Base-by-base conservation (phyloP, 768 basidiomycete species). In the Serendipita sp. region DNA sequence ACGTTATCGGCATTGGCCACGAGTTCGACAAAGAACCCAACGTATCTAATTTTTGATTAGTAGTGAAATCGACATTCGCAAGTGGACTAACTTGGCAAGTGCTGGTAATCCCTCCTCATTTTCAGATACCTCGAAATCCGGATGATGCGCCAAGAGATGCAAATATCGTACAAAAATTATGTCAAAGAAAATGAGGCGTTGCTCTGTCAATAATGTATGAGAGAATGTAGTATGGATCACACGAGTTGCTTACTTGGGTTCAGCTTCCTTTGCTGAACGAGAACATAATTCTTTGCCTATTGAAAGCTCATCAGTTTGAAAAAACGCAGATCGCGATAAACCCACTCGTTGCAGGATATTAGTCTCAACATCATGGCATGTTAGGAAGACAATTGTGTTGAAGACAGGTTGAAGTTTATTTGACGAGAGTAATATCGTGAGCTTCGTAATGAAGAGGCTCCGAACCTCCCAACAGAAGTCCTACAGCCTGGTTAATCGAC, bases 401-500 rank as follows among this genome's bases (percentile, higher is more conserved):
- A 86, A 94, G 18, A 83, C 79, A 1, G 85, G 73, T 15, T 84
- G 79, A 2, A 93, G 75, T 73, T 86, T 85, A 41, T 83, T 80
- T 2, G 75, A 71, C 51, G 82, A 79, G n/a, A 93, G 73, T 30
- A 89, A 75, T 8, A 77, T 71, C 10, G 87, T 74, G 1, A 93
- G 76, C 73, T 96, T 96, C 30, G 76, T 80, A 63, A 97, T 72
- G 76, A 95, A 94, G 3, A 70, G 75, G 65, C 83, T 76, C 48
- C 96, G 88, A 51, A 98, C 90, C 68, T 91, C 83, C 72, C 85
- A 96, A 70, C 86, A 90, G 0, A 90, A 78, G 70, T 99, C 95
- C 90, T 96, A 70, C 18, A 51, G 11, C 30, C 60, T 56, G 60
- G 58, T 47, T 11, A 4, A 36, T 44, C 56, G 3, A 15, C 47